A percentile compares a stretch with the other conserved stretches of the same genome.
Conservation (phyloP, 352 stramenopile species). For the Pythium oligandrum region DNA sequence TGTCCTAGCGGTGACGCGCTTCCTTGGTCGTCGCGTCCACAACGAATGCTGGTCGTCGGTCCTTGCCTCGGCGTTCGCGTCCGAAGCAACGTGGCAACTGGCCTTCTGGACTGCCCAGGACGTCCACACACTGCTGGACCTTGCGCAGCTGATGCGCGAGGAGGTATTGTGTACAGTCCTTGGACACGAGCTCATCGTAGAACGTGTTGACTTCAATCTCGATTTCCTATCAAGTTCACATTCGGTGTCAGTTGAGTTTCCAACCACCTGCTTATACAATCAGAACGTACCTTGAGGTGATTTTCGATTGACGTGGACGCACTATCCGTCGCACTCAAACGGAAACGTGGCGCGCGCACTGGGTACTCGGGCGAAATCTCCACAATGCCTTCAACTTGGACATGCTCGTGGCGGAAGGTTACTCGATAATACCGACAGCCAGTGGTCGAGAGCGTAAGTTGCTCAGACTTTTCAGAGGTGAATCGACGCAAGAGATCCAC, state of each 20-base stretch:
- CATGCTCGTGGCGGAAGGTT: constrained; percentile 36
- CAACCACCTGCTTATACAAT: too few species aligned
- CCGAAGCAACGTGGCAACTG: constrained; percentile 41
- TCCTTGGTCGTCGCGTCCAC: constrained; percentile 58
- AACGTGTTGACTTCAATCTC: constrained; percentile 75
- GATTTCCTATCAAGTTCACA: constrained; percentile 36
- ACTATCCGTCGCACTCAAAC: constrained; percentile 37
- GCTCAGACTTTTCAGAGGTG: not conserved
- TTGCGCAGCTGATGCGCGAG: constrained; percentile 72
- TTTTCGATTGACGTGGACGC: constrained; percentile 29
- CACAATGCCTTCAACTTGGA: constrained; percentile 40
- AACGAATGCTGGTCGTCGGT: constrained; percentile 63
- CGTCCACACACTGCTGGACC: constrained; percentile 60
- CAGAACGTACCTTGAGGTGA: constrained; percentile 45
- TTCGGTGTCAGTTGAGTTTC: too few species aligned
- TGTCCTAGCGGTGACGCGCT: constrained; percentile 48
- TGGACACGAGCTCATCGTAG: constrained; percentile 53
- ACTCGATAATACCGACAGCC: constrained; percentile 54
- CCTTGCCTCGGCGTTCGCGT: constrained; percentile 59
- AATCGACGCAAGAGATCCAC: constrained; percentile 44
- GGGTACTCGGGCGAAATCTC: constrained; percentile 69
- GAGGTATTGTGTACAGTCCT: constrained; percentile 37
- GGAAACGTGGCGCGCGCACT: constrained; percentile 49
- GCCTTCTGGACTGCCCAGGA: constrained; percentile 27
- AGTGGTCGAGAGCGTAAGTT: constrained; percentile 18